Evolutionary conservation across 208 protist species (phyloP), one percentile per base, ranked within the genome.

Genomic region (Naegleria lovaniensis): DNA sequence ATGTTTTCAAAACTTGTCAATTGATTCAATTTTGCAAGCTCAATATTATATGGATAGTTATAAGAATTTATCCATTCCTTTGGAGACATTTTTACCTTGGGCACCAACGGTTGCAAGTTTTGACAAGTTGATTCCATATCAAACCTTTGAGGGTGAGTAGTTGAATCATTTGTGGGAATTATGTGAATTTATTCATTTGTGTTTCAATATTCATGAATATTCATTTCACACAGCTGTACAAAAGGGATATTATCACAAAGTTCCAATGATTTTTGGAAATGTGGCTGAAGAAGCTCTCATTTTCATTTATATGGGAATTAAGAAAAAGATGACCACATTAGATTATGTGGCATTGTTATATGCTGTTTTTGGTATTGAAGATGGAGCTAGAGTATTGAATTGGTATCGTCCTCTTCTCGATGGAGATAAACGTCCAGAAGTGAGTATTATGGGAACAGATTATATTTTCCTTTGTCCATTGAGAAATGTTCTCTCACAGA

Each of bases 211-310:
- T n/a, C n/a, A n/a, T n/a, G n/a, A n/a, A n/a, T n/a, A n/a, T n/a
- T n/a, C n/a, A n/a, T n/a, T n/a, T n/a, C n/a, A n/a, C n/a, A 41
- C 39, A 39, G 59, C 76, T n/a, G 40, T 88, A 0, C 4, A 59
- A 25, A 79, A 33, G 11, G 79, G 91, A 40, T 16, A 92, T 36
- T 67, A 75, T 84, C 41, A 40, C 33, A 55, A 85, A 85, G 67
- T 91, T 16, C 91, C 90, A 33, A 33, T 94, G 0, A 75, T 94
- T 6, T 29, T 92, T 83, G 93, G 93, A 43, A 29, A 5, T 5
- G 22, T 38, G 7, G 19, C 29, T 25, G 85, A 89, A 29, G 85
- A 89, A 67, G 29, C 85, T 25, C 13, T 55, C 29, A 40, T 89
- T 3, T 89, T 89, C n/a, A 89, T 89, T 41, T 67, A 67, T 29